A percentile compares a stretch with the other conserved stretches of the same genome.
Conservation (phyloP, 805 yeast genomes). For the Starmerella scarabaei region DNA sequence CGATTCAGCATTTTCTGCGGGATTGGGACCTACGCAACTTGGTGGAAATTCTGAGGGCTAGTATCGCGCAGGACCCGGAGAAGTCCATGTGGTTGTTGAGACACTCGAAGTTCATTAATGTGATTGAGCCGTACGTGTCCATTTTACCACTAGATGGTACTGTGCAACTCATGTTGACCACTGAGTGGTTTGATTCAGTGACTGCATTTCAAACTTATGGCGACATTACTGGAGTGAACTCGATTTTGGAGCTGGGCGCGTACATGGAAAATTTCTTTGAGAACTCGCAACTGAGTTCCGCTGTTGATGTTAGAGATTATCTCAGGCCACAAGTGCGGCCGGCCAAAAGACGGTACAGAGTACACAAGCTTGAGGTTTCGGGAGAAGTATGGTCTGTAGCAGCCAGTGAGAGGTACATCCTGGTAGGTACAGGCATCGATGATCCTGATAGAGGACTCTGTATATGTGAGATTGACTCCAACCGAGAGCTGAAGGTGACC, state of each 20-base stretch:
- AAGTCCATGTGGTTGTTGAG: not conserved
- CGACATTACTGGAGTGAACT: not conserved
- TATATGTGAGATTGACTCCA: not conserved
- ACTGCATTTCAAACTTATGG: not conserved
- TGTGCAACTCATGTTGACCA: not conserved
- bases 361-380: not conserved
- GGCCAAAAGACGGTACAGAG: not conserved
- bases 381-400: not conserved
- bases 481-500: not conserved
- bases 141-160: not conserved
- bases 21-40: not conserved
- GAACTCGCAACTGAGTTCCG: not conserved
- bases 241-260: not conserved
- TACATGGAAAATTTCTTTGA: not conserved
- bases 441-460: not conserved
- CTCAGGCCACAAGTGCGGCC: not conserved
- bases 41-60: not conserved
- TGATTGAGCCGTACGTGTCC: not conserved
- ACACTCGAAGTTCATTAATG: not conserved
- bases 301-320: not conserved
- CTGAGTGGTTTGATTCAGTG: not conserved
- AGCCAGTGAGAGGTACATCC: not conserved
- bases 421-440: not conserved
- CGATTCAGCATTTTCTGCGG: not conserved
- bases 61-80: not conserved